Conservation (phyloP, 805 yeast genomes). For the Sungouiella blattae region DNA sequence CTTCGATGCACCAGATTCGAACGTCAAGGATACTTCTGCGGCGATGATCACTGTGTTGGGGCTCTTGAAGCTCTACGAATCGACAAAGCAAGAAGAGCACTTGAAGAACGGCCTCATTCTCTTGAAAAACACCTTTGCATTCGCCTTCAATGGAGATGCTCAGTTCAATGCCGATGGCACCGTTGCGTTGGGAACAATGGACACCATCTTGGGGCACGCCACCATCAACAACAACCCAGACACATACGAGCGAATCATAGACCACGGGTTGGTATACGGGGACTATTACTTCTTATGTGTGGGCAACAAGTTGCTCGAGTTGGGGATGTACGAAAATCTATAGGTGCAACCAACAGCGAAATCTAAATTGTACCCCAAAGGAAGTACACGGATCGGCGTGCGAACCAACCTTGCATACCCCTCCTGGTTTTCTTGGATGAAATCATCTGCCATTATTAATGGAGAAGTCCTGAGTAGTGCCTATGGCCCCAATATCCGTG, state of each 20-base stretch:
- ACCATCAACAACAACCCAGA: conserved; percentile 23
- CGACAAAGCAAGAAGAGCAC: conserved; percentile 11
- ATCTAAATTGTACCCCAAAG: no score
- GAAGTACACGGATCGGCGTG: no score
- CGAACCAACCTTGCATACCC: no score
- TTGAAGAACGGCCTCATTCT: conserved; percentile 15
- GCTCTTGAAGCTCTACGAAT: conserved; percentile 19
- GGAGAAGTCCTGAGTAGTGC: no score
- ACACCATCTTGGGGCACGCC: conserved; percentile 20
- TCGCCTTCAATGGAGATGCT: conserved; percentile 5
- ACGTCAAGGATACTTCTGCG: conserved; percentile 23
- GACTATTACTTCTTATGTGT: conserved; percentile 26
- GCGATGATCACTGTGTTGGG: conserved; percentile 27
- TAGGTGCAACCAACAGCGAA: no score
- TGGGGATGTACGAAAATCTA: conserved; percentile 13
- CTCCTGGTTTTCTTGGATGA: no score
- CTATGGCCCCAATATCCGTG: no score
- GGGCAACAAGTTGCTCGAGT: conserved; percentile 24
- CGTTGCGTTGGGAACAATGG: conserved; percentile 17
- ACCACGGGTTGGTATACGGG: conserved; percentile 27
- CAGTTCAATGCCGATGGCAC: conserved; percentile 7
- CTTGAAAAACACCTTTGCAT: conserved; percentile 12
- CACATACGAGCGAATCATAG: conserved; percentile 10
- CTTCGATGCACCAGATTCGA: conserved; percentile 23
- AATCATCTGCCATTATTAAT: no score